Conservation (phyloP, 1,139 yeast genomes). For the Candida albicans region DNA sequence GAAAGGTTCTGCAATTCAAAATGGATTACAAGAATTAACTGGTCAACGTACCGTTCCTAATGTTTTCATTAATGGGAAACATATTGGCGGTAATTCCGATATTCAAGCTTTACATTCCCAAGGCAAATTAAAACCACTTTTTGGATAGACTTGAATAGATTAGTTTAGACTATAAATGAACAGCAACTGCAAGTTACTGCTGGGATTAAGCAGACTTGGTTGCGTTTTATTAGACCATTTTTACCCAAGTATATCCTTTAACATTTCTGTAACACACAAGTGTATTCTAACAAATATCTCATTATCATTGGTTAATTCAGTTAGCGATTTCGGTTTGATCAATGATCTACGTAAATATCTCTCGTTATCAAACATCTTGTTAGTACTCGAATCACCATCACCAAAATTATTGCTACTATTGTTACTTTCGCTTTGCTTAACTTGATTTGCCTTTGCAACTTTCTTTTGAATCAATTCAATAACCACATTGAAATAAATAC, state of each 20-base stretch:
- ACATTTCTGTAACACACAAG: slow-evolving; percentile 59
- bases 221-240: neutral
- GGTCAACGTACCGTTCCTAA: slow-evolving; percentile 91
- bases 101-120: slow-evolving; percentile 52
- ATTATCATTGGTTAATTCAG: slow-evolving; percentile 60
- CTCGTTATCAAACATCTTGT: slow-evolving; percentile 46
- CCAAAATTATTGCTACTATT: slow-evolving; percentile 2
- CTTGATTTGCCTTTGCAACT: slow-evolving; percentile 31
- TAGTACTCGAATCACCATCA: slow-evolving; percentile 16
- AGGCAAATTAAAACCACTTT: slow-evolving; percentile 17
- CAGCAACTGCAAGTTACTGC: neutral
- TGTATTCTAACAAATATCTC: slow-evolving; percentile 64
- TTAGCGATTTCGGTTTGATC: slow-evolving; percentile 56
- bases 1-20: slow-evolving; percentile 51
- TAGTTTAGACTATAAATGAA: too few species aligned
- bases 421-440: slow-evolving; percentile 2
- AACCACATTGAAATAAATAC: slow-evolving; percentile 50
- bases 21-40: slow-evolving; percentile 63
- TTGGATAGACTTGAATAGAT: slow-evolving; percentile 8
- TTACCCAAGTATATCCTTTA: slow-evolving; percentile 14
- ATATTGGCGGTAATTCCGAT: slow-evolving; percentile 88
- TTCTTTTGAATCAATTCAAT: slow-evolving; percentile 48
- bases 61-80: slow-evolving; percentile 77
- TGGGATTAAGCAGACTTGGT: too few species aligned
- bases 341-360: slow-evolving; percentile 53